These are phyloP conservation scores for Zygnema cylindricum DNA, from an alignment of 139 green algal species.

Conservation along the genomic window DNA sequence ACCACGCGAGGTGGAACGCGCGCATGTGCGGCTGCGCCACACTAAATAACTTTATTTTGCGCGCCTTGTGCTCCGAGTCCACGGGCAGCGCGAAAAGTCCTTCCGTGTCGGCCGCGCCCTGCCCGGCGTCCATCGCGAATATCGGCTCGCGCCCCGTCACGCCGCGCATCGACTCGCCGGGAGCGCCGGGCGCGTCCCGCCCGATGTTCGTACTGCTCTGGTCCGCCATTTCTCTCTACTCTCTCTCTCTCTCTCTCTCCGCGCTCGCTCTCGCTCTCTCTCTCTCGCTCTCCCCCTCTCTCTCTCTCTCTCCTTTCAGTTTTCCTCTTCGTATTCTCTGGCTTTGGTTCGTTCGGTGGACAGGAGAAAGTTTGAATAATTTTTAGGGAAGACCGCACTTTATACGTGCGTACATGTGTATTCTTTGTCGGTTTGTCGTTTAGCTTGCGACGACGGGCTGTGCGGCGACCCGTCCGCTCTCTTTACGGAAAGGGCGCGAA, in stretches of 20 bases:
- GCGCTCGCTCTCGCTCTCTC: conserved; percentile 59
- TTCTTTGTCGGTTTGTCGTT: too few relatives aligned
- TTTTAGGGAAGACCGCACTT: too few relatives aligned
- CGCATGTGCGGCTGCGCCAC: conserved; percentile 70
- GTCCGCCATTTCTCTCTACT: not conserved
- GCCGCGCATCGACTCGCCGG: not conserved
- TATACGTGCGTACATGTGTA: too few relatives aligned
- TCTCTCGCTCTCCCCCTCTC: conserved; percentile 30
- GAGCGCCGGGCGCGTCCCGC: not conserved
- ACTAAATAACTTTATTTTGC: conserved; percentile 69
- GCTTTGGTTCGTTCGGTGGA: not conserved
- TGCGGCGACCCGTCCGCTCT: too few relatives aligned
- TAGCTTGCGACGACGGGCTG: too few relatives aligned
- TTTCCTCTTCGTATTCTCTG: not conserved
- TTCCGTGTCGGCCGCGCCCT: conserved; percentile 8
- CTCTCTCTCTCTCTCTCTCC: conserved; percentile 32
- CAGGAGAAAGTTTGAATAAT: too few relatives aligned
- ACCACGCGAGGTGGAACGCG: conserved; percentile 84
- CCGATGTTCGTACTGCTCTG: not conserved
- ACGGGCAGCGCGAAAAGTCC: conserved; percentile 62
- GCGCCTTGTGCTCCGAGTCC: conserved; percentile 79
- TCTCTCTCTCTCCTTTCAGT: conserved; percentile 2
- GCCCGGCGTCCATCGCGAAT: conserved; percentile 20
- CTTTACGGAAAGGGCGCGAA: too few relatives aligned
- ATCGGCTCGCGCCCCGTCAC: conserved; percentile 16